Evolutionary conservation across 176 grass and related monocot genomes (phyloP), one percentile per base, ranked within the genome.

Genomic region (Bonia amplexicaulis): DNA sequence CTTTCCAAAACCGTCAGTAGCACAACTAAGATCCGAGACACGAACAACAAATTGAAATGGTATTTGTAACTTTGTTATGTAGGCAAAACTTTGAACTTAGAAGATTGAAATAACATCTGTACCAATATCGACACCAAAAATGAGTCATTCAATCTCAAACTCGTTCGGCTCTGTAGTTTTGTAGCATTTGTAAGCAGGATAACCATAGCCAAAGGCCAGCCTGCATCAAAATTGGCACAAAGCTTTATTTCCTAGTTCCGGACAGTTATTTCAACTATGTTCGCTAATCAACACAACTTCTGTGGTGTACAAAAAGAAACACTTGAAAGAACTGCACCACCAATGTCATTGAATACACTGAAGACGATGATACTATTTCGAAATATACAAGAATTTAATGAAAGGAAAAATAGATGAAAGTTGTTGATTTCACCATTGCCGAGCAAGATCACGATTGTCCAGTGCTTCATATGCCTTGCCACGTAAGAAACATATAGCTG

Each of bases 401-500:
- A 7, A 37, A 79, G 35, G 5, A 45, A 26, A 57, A 63, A 52
- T 33, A 60, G 67, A 69, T 31, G 20, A 26, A 79, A 71, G 59
- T 60, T 55, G 39, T 6, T 73, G 25, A 13, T 47, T 78, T 91
- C 74, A 97, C 96, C 96, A 99, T 88, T 90, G 88, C 64, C 80
- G 72, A 77, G 96, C 96, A 89, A 92, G 89, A 87, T 94, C 93
- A 55, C 93, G 90, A 75, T 99, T 96, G 20, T 99, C 90, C 71
- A 99, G 83, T 89, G 96, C 93, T 85, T 96, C 93, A 88, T 96
- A 96, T 0, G 93, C 93, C 91, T 99, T 99, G 49, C 93, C 96
- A 54, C 93, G 91, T 90, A 99, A 87, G 87, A 99, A 95, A 82
- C 88, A 96, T 86, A 94, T 92, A 78, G 96, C 93, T 91, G 96